Base-by-base conservation (phyloP, 176 grass and related monocot species). In the Oryza rufipogon region DNA sequence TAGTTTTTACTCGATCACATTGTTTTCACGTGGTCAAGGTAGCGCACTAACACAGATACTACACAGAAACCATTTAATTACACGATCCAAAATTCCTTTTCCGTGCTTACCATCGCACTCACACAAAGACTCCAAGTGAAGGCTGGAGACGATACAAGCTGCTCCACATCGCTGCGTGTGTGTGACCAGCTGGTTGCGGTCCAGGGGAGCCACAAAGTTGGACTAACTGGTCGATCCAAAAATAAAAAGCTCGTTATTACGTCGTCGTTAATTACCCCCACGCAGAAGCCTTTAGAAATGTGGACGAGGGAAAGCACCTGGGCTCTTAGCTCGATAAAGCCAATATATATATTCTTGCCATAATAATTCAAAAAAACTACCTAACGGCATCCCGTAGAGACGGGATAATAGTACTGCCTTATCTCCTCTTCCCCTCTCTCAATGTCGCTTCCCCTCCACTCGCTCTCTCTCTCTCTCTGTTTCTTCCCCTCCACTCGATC, bases 141-240 rank as follows among this genome's bases (percentile, higher is more conserved):
- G 78, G 68, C 75, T 51, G 68, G 74, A 74, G 81, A 65, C 58
- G 41, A 83, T 61, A 61, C 58, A n/a, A 63, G 58, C 58, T 63
- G 58, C 58, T 63, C 58, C 58, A 63, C n/a, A 63, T 63, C 58
- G 36, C 34, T 36, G 26, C 26, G 52, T 66, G 2, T 9, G 83
- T 86, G 84, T 80, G 89, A 45, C 49, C 26, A 26, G 26, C 80
- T 15, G 42, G 80, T 5, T 34, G 80, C 71, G 73, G 79, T 87
- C 75, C 80, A 70, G 80, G 80, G 64, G 49, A 60, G 89, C 85
- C 89, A 80, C 85, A 84, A 91, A 91, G 85, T 91, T 91, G 63
- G 89, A 91, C 85, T 68, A 41, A 41, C 8, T 2, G 56, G 64
- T 64, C 69, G 64, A 23, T 23, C 54, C 20, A 32, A 3, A 32